Conservation (phyloP, 139 green algal genomes). For the Zygnema circumcarinatum region DNA sequence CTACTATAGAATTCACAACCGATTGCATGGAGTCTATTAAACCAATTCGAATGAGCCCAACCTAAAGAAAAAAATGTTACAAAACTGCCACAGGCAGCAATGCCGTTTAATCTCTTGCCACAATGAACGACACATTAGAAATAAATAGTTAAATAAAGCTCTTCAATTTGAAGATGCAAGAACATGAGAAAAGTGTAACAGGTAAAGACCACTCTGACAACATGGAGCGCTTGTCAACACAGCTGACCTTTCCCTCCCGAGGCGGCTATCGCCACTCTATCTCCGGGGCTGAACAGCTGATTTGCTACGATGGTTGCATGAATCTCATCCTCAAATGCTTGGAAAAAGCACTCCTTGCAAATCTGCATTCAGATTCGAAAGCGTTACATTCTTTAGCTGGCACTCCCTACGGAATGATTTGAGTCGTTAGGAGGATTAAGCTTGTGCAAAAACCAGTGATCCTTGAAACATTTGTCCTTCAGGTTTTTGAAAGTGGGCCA, state of each 20-base stretch:
- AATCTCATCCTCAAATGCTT: constrained; percentile 87
- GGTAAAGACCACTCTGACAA: too few species aligned
- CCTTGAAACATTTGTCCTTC: too few species aligned
- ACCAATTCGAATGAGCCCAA: too few species aligned
- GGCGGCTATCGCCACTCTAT: constrained; percentile 88
- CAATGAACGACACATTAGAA: too few species aligned
- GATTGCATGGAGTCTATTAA: background rate
- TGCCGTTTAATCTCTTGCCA: too few species aligned
- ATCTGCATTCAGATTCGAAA: constrained; percentile 66
- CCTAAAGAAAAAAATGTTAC: too few species aligned
- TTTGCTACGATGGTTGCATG: constrained; percentile 86
- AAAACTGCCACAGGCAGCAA: too few species aligned
- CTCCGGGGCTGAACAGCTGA: constrained; percentile 82
- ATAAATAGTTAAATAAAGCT: too few species aligned
- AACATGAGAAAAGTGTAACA: background rate
- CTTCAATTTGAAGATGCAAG: background rate
- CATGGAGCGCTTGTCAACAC: too few species aligned
- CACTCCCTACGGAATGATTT: background rate
- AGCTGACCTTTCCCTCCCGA: constrained; percentile 67
- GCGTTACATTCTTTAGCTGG: background rate
- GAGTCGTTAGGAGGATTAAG: too few species aligned
- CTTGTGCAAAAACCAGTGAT: too few species aligned
- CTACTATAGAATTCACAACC: background rate
- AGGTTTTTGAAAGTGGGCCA: too few species aligned
- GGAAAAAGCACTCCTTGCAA: constrained; percentile 92